Evolutionary conservation across 2,329 filamentous ascomycete species (phyloP).

Genomic region (Meredithiella fracta): DNA sequence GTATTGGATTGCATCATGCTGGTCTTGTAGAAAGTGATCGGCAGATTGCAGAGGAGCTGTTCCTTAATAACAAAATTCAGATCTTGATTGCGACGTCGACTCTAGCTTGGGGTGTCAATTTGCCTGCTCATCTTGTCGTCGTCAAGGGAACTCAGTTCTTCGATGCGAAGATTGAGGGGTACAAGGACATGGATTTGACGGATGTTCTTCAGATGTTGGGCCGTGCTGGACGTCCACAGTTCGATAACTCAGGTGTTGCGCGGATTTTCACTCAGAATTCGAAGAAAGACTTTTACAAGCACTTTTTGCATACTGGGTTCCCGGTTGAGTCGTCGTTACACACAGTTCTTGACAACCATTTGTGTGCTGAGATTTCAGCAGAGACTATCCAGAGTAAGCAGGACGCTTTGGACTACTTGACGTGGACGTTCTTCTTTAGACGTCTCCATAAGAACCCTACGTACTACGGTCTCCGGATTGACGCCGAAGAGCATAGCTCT

Average conservation of each 20-base stretch:
- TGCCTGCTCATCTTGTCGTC: slow-evolving; percentile 90
- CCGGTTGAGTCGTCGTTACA: slow-evolving; percentile 93
- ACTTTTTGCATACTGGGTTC: slow-evolving; percentile 95
- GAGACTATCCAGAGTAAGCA: slow-evolving; percentile 89
- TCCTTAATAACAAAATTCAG: slow-evolving; percentile 95
- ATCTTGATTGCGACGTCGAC: slow-evolving; percentile 92
- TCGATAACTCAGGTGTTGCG: slow-evolving; percentile 88
- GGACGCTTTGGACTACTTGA: slow-evolving; percentile 91
- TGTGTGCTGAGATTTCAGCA: slow-evolving; percentile 85
- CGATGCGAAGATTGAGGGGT: slow-evolving; percentile 92
- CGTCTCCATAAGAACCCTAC: slow-evolving; percentile 95
- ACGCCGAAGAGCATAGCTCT: slow-evolving; percentile 28
- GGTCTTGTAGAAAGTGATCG: slow-evolving; percentile 91
- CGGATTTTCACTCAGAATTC: slow-evolving; percentile 94
- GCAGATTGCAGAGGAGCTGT: slow-evolving; percentile 81
- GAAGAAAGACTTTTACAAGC: slow-evolving; percentile 99
- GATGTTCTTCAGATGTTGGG: slow-evolving; percentile 97
- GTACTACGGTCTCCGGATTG: slow-evolving; percentile 91
- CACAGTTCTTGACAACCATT: slow-evolving; percentile 91
- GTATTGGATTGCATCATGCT: slow-evolving; percentile 92
- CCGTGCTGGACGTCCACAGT: slow-evolving; percentile 86
- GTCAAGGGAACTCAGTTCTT: slow-evolving; percentile 98
- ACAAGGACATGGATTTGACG: slow-evolving; percentile 97
- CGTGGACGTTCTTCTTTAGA: slow-evolving; percentile 99
- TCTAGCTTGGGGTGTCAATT: slow-evolving; percentile 92